Evolutionary conservation across 78 protist genomes (phyloP).

Genomic region (Anaeramoeba flamelloides): DNA sequence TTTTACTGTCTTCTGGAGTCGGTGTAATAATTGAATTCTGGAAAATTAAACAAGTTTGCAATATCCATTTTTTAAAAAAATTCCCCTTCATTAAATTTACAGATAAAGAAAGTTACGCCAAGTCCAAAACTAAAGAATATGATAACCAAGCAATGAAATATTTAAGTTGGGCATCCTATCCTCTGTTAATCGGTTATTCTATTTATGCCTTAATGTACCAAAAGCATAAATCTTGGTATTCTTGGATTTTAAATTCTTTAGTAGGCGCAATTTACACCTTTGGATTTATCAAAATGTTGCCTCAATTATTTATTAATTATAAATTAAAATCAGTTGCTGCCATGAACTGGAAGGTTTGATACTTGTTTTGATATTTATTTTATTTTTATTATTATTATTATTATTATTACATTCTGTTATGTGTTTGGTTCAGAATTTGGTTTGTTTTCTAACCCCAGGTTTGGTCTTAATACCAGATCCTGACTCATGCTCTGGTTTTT

Average conservation of each 20-base stretch:
- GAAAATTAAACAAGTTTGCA: constrained; percentile 64
- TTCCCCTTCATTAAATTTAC: constrained; percentile 2
- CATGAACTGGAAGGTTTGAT: constrained; percentile 80
- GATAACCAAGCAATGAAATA: constrained; percentile 66
- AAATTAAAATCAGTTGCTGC: constrained; percentile 73
- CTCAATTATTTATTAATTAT: constrained; percentile 92
- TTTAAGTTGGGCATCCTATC: constrained; percentile 37
- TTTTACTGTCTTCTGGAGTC: constrained; percentile 34
- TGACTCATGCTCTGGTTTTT: too few relatives aligned
- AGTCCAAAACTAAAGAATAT: constrained; percentile 33
- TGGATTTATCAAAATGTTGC: constrained; percentile 76
- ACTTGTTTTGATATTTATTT: too few relatives aligned
- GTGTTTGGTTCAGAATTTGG: too few relatives aligned
- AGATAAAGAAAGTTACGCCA: constrained; percentile 19
- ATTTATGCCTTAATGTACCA: constrained; percentile 57
- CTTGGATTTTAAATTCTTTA: constrained; percentile 4
- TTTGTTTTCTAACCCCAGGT: too few relatives aligned
- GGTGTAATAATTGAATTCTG: constrained; percentile 67
- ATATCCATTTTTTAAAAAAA: constrained; percentile 20
- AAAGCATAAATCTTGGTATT: constrained; percentile 54
- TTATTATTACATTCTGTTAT: too few relatives aligned
- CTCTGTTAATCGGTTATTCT: constrained; percentile 48
- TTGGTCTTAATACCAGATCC: too few relatives aligned
- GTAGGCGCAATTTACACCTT: constrained; percentile 17
- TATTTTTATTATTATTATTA: too few relatives aligned